Base-by-base conservation (phyloP, 1,139 yeast species). In the Lipomyces yarrowii region DNA sequence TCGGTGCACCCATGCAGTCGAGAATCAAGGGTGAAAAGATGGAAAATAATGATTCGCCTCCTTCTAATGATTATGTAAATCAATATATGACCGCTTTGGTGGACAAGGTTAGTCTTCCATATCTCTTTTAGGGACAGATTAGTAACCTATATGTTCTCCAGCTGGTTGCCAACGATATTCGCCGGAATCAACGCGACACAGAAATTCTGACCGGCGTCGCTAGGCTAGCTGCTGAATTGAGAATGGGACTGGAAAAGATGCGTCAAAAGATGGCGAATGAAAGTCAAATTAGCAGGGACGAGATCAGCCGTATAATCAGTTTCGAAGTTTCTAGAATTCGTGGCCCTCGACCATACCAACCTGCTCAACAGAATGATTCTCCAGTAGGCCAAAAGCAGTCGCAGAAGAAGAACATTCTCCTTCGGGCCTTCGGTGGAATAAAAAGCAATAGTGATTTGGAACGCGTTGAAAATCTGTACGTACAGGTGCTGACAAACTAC, bases 121-220 rank as follows among this genome's bases (percentile, higher is more conserved):
- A 15, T 35, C 10, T 8, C 18, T 2, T 13, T 15, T 56, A 10
- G n/a, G n/a, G 37, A 56, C 23, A 18, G 23, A 18, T 52, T 3
- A 23, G 33, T 57, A 18, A 48, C 26, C 42, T 13, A 33, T n/a
- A 37, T 18, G 37, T 11, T 21, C 13, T 33, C 30, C 26, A 64
- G 64, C n/a, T 64, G 18, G 23, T 64, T 21, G 60, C 30, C 3
- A 55, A 53, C 30, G 69, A 65, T 35, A 33, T 46, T 8, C 39
- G 58, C 10, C 60, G 63, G 23, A 23, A 37, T 21, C 30, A 33
- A 5, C 57, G 62, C 11, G 65, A 67, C 52, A 18, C 51, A 15
- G 66, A 67, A 39, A 53, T 67, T 8, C 54, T 65, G 7, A 46
- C 59, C 3, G 66, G 65, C n/a, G 57, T 67, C 13, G 59, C 69